Evolutionary conservation across 495 filamentous ascomycete genomes (phyloP).

Genomic region (Talaromyces liani): DNA sequence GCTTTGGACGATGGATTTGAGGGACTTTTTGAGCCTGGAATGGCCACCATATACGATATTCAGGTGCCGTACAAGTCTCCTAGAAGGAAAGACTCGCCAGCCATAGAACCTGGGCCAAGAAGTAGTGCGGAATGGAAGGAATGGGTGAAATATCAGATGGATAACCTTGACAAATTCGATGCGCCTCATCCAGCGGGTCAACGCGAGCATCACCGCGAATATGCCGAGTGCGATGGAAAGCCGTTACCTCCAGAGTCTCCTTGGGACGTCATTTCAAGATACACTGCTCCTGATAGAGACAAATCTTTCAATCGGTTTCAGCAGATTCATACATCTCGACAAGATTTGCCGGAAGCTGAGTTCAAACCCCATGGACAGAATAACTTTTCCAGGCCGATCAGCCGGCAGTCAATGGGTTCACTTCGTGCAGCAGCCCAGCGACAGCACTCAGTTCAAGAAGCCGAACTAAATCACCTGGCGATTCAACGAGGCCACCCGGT

Average conservation of each 20-base stretch:
- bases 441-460: neutral
- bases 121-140: constrained; percentile 39
- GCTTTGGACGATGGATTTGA: constrained; percentile 9
- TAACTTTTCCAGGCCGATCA: constrained; percentile 34
- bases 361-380: constrained; percentile 11
- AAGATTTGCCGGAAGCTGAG: neutral
- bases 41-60: constrained; percentile 37
- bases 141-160: constrained; percentile 41
- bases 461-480: constrained; percentile 12
- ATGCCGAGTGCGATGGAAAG: constrained; percentile 51
- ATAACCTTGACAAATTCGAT: constrained; percentile 25
- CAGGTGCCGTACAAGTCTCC: constrained; percentile 33
- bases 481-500: constrained; percentile 17
- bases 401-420: constrained; percentile 18
- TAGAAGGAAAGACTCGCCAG: constrained; percentile 12
- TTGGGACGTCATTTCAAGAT: neutral
- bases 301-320: constrained; percentile 14
- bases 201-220: constrained; percentile 50
- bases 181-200: constrained; percentile 10
- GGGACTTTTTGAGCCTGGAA: constrained; percentile 23
- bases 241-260: neutral
- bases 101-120: constrained; percentile 3
- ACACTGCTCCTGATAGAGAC: constrained; percentile 13
- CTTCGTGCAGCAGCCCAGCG: neutral
- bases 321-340: constrained; percentile 8